Base-by-base conservation (phyloP, 306 rosid species). In the barrel medic (Medicago truncatula) region DNA sequence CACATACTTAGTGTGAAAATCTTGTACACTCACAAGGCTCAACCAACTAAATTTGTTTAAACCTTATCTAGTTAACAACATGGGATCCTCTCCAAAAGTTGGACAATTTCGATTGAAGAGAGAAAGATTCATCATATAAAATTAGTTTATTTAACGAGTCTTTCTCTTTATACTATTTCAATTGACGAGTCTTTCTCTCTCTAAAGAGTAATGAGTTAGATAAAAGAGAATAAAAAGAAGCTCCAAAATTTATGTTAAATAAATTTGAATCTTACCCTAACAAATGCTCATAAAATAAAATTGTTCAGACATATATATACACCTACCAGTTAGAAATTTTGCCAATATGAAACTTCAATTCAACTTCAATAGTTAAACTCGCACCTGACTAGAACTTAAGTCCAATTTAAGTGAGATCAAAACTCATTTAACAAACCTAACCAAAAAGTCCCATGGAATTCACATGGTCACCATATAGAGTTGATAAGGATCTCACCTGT, bases 401-500 rank as follows among this genome's bases (percentile, higher is more conserved):
- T 43, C 1, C 3, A 44, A 44, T 44, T 44, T 44, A 1, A 44
- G 52, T 3, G 6, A 46, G 1, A 46, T 46, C 2, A 14, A 12
- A 46, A 12, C 52, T 1, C n/a, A 13, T 46, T 13, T 46, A 12
- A 12, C 52, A 12, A 46, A 4, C 3, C 18, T 50, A 50, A 50
- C 18, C 28, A 6, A 0, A 18, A 56, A 17, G 9, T 54, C 60
- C 11, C 60, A 54, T 54, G 38, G 0, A 38, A 76, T 49, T 78
- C 86, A 78, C 91, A 75, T 75, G 88, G 86, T 83, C 82, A 50
- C 83, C 31, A 78, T 77, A 80, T 49, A 63, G 43, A 80, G 69
- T 21, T 50, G 79, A 71, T 25, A 66, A 40, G 86, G 86, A 76
- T 67, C 67, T 68, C 73, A 44, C 76, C 40, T 76, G 76, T n/a